These are phyloP conservation scores for Ceratocystis smalleyi DNA, from an alignment of 2,329 filamentous ascomycete species.

Conservation along the genomic window DNA sequence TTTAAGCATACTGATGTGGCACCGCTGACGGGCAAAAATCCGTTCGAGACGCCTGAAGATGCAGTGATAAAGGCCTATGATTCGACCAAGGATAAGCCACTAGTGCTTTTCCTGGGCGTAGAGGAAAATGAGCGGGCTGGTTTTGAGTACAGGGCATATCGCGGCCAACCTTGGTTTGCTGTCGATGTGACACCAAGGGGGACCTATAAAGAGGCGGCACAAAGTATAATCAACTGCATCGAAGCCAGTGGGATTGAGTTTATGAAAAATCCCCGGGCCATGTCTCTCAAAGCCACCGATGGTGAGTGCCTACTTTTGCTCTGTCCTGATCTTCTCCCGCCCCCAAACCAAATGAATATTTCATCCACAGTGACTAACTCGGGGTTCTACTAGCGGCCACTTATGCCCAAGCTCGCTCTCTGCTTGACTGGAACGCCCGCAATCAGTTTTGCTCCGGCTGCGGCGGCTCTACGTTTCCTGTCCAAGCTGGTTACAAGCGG, in stretches of 20 bases:
- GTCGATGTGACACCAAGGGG: constrained; percentile 69
- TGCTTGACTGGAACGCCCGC: constrained; percentile 86
- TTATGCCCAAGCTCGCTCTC: constrained; percentile 72
- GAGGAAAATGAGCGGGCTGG: constrained; percentile 43
- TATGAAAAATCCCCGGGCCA: constrained; percentile 30
- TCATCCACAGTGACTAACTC: neutral
- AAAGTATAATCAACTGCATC: constrained; percentile 26
- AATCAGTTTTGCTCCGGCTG: constrained; percentile 88
- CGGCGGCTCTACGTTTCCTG: constrained; percentile 63
- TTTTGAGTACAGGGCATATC: constrained; percentile 53
- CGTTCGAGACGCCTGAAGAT: constrained; percentile 56
- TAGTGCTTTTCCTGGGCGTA: constrained; percentile 72
- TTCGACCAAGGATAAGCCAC: constrained; percentile 49
- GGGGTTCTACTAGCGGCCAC: constrained; percentile 52
- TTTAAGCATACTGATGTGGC: constrained; percentile 54
- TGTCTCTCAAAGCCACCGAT: constrained; percentile 29
- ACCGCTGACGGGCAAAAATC: constrained; percentile 52
- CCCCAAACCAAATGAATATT: neutral
- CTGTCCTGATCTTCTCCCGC: neutral
- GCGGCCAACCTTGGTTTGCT: constrained; percentile 73
- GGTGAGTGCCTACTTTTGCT: constrained; percentile 4
- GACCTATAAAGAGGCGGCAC: constrained; percentile 44
- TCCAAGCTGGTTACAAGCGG: constrained; percentile 68
- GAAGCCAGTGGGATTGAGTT: constrained; percentile 8
- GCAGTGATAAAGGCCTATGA: constrained; percentile 59